These are phyloP conservation scores for Silybum marianum DNA, from an alignment of 129 eudicot species.

Conservation along the genomic window DNA sequence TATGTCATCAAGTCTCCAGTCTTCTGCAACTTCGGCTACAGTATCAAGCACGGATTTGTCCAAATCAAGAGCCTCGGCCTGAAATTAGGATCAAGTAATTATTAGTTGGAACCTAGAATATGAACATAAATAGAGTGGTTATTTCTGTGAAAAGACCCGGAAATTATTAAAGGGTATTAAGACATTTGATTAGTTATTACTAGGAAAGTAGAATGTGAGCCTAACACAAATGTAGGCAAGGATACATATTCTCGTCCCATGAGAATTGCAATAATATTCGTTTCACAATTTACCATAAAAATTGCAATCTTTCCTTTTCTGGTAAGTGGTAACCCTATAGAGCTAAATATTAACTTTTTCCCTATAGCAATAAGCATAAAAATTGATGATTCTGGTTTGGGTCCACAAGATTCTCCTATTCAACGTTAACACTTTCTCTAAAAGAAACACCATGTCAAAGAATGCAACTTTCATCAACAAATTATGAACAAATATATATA, in stretches of 20 bases:
- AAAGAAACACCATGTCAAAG: too few species aligned
- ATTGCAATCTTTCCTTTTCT: background rate
- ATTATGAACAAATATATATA: background rate
- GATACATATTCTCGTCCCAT: background rate
- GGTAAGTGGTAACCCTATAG: background rate
- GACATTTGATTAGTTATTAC: background rate
- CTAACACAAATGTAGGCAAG: background rate
- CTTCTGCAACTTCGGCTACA: constrained; percentile 96
- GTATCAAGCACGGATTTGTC: constrained; percentile 83
- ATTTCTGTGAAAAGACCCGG: background rate
- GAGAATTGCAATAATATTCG: background rate
- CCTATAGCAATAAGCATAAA: background rate
- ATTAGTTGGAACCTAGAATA: background rate
- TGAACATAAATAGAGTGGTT: too few species aligned
- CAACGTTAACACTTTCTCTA: too few species aligned
- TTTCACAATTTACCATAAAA: background rate
- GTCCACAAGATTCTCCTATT: too few species aligned
- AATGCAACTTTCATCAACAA: too few species aligned
- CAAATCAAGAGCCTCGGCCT: constrained; percentile 98
- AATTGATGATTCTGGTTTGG: too few species aligned
- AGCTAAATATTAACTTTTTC: background rate
- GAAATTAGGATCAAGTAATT: constrained; percentile 22
- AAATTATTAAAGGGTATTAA: background rate
- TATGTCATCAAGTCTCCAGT: constrained; percentile 92
- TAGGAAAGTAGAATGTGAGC: background rate